Percentiles rank a stretch among this genome's conserved stretches.
Evolutionary conservation across 2,329 filamentous ascomycete genomes (phyloP).

Genomic region (Botrytis tulipae): DNA sequence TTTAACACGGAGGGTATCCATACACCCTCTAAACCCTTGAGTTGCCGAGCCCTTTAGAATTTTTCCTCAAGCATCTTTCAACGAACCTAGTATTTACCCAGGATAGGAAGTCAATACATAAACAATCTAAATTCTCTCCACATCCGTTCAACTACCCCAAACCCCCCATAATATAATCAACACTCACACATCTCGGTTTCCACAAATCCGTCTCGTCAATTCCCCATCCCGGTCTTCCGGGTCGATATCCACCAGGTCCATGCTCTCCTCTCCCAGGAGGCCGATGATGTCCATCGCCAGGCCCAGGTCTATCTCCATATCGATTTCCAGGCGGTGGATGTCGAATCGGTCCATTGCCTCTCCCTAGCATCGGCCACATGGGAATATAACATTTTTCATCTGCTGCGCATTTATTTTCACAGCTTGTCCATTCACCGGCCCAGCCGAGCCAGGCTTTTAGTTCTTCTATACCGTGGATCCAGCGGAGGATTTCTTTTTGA

Average conservation of each 20-base stretch:
- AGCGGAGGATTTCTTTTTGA: conserved; percentile 34
- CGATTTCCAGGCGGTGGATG: neutral
- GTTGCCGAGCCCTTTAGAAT: fast-evolving
- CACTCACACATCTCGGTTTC: conserved; percentile 33
- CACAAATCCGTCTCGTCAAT: conserved; percentile 32
- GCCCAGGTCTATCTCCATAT: conserved; percentile 15
- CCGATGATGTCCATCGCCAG: conserved; percentile 19
- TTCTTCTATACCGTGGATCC: conserved; percentile 39
- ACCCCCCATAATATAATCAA: conserved; percentile 28
- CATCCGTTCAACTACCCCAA: neutral
- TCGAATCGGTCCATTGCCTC: neutral
- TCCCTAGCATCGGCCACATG: conserved; percentile 47
- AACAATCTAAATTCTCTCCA: neutral
- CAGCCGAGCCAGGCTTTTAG: conserved; percentile 52
- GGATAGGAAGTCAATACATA: neutral
- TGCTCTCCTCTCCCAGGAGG: conserved; percentile 21
- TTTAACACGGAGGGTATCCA: neutral
- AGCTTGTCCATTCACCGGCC: conserved; percentile 47
- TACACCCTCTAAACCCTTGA: neutral
- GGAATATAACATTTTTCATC: conserved; percentile 50
- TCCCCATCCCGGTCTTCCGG: conserved; percentile 16
- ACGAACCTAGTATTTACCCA: neutral
- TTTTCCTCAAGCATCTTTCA: too few relatives aligned
- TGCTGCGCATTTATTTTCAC: conserved; percentile 43
- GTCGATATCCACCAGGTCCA: neutral